A percentile compares a stretch with the other conserved stretches of the same genome.
Evolutionary conservation across 345 rosid species (phyloP).

Genomic region (Gynandropsis gynandra): DNA sequence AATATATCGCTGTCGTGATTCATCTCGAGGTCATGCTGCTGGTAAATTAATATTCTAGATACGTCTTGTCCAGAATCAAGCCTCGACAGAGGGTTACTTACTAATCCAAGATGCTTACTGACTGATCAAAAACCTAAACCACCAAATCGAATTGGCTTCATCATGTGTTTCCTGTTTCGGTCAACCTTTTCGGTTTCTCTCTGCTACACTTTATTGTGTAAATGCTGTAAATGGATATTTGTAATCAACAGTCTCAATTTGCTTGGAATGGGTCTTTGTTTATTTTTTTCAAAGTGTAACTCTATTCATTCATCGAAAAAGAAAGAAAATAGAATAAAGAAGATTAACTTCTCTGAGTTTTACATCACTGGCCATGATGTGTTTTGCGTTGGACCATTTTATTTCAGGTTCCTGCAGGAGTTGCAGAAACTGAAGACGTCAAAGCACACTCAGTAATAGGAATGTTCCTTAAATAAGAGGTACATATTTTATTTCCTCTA

Average conservation of each 20-base stretch:
- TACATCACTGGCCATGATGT: neutral
- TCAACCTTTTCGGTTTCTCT: conserved; percentile 27
- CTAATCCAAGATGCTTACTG: conserved; percentile 54
- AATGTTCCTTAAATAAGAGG: neutral
- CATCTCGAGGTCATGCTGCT: conserved; percentile 12
- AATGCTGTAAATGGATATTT: conserved; percentile 64
- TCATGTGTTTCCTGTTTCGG: conserved; percentile 17
- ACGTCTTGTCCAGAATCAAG: conserved; percentile 3
- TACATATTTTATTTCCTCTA: neutral
- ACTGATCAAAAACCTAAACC: conserved; percentile 28
- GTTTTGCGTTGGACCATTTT: neutral
- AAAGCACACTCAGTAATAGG: neutral
- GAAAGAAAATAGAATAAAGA: conserved; percentile 15
- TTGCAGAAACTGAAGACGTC: neutral
- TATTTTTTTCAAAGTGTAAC: conserved; percentile 46
- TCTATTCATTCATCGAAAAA: conserved; percentile 49
- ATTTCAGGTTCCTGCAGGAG: neutral
- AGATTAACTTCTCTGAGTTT: conserved; percentile 10
- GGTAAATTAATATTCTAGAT: conserved; percentile 13
- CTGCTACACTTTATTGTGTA: conserved; percentile 41
- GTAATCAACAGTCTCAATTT: conserved; percentile 38
- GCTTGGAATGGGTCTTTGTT: conserved; percentile 38
- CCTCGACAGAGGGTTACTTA: conserved; percentile 24
- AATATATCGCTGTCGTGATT: neutral
- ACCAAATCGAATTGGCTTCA: conserved; percentile 19